Evolutionary conservation across 305 asterid genomes (phyloP), one percentile per base, ranked within the genome.

Genomic region (Ajuga reptans): DNA sequence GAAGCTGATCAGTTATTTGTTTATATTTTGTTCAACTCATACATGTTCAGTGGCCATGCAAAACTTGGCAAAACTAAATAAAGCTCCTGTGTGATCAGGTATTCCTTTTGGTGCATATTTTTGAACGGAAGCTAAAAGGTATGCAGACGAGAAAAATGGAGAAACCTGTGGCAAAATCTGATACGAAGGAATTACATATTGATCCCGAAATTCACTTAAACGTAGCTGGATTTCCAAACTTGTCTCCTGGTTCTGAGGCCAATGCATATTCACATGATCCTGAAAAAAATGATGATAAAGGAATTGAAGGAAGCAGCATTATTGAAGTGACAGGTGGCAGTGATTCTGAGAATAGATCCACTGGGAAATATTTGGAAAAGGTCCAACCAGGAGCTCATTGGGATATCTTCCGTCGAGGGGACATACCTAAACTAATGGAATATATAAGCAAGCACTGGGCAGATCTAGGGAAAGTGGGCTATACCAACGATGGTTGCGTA

Each of bases 401-500:
- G 95, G 96, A 93, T 72, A 83, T 90, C 82, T 93, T 89, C 63
- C 88, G 89, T 70, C 87, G 92, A 52, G 85, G 84, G 78, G 99
- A 93, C 82, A 82, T 86, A 59, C 92, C 96, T 12, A 86, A 81
- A 83, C 80, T 93, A 68, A 76, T 76, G 64, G 83, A 87, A 77
- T 93, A 86, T 66, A 70, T 93, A 71, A 78, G 78, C 77, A 71
- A 57, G 67, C 94, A 89, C 75, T 68, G 86, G 80, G 75, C 69
- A 52, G 90, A 89, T 51, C 69, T 84, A 64, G 71, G 72, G 73
- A 79, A 65, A 77, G 77, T 75, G 46, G 87, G 77, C 58, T 49
- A 34, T 56, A 53, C 39, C 46, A 72, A 63, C 62, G 79, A 63
- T 72, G 77, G 81, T 55, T 73, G 77, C 62, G 96, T 90, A 76